These are phyloP conservation scores for Eucalyptus tenuipes DNA, from an alignment of 345 rosid genomes.

Conservation along the genomic window DNA sequence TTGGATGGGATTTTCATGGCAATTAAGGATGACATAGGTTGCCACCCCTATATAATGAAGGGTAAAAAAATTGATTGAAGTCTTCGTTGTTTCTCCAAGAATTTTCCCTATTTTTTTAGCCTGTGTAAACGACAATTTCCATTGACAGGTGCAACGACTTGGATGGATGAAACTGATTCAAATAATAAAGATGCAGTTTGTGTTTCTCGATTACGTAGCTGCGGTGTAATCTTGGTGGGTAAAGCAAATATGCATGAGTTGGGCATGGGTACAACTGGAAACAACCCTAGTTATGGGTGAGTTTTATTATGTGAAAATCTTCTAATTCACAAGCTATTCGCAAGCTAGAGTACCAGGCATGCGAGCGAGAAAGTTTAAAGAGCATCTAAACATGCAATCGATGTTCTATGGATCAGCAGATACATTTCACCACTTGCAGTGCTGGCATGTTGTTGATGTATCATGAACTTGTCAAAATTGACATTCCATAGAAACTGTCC, in stretches of 20 bases:
- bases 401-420: not conserved
- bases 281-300: constrained; percentile 86
- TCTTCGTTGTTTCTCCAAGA: not conserved
- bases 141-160: constrained; percentile 63
- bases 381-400: not conserved
- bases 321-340: not conserved
- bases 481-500: not conserved
- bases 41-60: constrained; percentile 58
- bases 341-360: not conserved
- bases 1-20: constrained; percentile 82
- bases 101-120: not conserved
- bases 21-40: constrained; percentile 84
- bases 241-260: constrained; percentile 93
- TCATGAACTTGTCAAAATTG: not conserved
- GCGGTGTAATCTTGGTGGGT: constrained; percentile 76
- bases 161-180: constrained; percentile 70
- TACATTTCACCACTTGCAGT: not conserved
- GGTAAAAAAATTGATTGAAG: constrained; percentile 15
- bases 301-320: not conserved
- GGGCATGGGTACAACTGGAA: constrained; percentile 97
- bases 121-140: not conserved
- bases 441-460: not conserved
- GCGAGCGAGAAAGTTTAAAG: not conserved
- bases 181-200: constrained; percentile 52
- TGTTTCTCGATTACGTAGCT: constrained; percentile 62